phyloP scores from a whole-genome alignment of 1,284 basidiomycete species.

The Inonotus hispidus region DNA sequence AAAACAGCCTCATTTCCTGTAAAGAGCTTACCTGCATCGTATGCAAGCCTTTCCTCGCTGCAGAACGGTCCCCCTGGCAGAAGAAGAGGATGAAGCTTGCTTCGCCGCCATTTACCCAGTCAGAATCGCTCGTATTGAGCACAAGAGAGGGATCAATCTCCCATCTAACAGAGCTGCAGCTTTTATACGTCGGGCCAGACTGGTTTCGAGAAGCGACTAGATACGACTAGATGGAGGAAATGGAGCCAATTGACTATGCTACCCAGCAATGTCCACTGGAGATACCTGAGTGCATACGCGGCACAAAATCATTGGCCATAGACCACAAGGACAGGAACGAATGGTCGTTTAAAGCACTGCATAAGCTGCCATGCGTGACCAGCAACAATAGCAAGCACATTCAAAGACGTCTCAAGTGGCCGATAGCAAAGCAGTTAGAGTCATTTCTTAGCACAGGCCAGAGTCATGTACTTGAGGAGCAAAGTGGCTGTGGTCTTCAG shows the following conservation, averaged over 20 bases:
- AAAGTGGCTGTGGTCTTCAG: background rate
- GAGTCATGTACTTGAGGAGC: background rate
- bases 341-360: background rate
- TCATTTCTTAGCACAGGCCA: background rate
- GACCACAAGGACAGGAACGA: background rate
- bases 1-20: background rate
- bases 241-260: background rate
- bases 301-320: background rate
- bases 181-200: background rate
- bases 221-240: background rate
- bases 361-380: background rate
- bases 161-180: background rate
- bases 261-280: background rate
- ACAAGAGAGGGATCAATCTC: background rate
- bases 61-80: conserved; percentile 14
- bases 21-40: conserved; percentile 23
- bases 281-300: background rate
- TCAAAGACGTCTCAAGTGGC: background rate
- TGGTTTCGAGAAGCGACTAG: background rate
- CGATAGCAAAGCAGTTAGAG: background rate
- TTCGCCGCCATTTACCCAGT: background rate
- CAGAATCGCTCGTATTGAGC: background rate
- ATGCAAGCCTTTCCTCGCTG: conserved; percentile 26
- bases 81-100: background rate
- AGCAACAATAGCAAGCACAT: background rate